These are phyloP conservation scores for Diutina sp. DNA, from an alignment of 1,139 yeast species.

Conservation along the genomic window DNA sequence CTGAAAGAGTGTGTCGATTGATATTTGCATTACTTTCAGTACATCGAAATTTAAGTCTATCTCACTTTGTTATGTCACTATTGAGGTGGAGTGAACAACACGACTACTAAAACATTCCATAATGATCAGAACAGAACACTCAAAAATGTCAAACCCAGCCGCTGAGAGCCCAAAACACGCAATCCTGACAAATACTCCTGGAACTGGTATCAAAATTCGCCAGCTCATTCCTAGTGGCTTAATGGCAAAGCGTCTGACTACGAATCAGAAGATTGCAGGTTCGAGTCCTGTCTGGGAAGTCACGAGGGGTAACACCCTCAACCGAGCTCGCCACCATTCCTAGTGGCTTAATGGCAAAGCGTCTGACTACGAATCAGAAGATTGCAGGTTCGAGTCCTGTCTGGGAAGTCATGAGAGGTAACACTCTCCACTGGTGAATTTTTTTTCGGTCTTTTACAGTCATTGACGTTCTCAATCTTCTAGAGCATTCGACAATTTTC, in stretches of 20 bases:
- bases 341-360: slow-evolving; percentile 3
- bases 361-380: slow-evolving; percentile 3
- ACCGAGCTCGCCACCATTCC: background rate
- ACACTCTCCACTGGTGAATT: background rate
- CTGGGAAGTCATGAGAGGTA: background rate
- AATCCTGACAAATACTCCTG: too few species aligned
- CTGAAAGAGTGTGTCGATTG: too few species aligned
- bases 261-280: slow-evolving; percentile 3
- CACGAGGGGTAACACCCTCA: background rate
- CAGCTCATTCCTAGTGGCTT: slow-evolving; percentile 2
- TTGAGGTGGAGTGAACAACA: too few species aligned
- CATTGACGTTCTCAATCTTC: background rate
- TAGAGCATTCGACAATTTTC: background rate
- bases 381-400: slow-evolving; percentile 3
- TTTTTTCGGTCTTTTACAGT: too few species aligned
- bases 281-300: slow-evolving; percentile 3
- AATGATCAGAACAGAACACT: too few species aligned
- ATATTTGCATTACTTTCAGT: too few species aligned
- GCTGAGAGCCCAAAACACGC: too few species aligned
- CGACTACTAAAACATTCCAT: too few species aligned
- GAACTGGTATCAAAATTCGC: background rate
- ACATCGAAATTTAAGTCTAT: too few species aligned
- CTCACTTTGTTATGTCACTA: too few species aligned
- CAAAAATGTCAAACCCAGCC: too few species aligned
- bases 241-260: slow-evolving; percentile 3